phyloP scores from a whole-genome alignment of 257 asterid species.

The Solanum bulbocastanum region DNA sequence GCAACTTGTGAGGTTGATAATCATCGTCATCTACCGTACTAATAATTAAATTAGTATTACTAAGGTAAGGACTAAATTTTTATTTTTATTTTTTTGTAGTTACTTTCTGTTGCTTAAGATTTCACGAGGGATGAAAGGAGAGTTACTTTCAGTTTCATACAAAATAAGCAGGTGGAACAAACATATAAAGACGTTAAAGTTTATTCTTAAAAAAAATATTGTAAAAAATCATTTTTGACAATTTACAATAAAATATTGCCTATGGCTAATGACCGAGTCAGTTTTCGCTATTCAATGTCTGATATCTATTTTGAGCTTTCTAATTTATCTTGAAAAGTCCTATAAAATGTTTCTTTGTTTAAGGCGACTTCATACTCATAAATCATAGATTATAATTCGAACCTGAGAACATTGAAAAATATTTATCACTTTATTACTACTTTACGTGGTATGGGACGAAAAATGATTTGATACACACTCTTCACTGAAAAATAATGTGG shows the following conservation, averaged over 20 bases:
- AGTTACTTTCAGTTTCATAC: neutral
- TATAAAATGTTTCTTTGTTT: neutral
- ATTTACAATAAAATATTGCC: neutral
- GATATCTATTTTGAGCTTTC: neutral
- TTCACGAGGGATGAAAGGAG: neutral
- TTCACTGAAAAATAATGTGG: neutral
- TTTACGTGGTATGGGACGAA: neutral
- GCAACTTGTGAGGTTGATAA: neutral
- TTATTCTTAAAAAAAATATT: neutral
- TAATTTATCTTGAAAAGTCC: neutral
- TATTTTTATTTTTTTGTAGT: neutral
- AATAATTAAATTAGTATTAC: neutral
- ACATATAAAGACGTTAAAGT: neutral
- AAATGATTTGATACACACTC: no score
- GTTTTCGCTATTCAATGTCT: neutral
- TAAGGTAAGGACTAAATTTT: neutral
- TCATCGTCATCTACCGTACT: neutral
- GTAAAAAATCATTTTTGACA: neutral
- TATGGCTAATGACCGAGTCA: neutral
- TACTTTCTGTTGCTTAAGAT: neutral
- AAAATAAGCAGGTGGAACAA: neutral
- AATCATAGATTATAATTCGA: accelerated
- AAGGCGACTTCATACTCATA: accelerated
- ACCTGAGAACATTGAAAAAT: accelerated
- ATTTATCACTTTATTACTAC: accelerated